phyloP scores from a whole-genome alignment of 139 green algal species.

The Auxenochlorella pyrenoidosa region DNA sequence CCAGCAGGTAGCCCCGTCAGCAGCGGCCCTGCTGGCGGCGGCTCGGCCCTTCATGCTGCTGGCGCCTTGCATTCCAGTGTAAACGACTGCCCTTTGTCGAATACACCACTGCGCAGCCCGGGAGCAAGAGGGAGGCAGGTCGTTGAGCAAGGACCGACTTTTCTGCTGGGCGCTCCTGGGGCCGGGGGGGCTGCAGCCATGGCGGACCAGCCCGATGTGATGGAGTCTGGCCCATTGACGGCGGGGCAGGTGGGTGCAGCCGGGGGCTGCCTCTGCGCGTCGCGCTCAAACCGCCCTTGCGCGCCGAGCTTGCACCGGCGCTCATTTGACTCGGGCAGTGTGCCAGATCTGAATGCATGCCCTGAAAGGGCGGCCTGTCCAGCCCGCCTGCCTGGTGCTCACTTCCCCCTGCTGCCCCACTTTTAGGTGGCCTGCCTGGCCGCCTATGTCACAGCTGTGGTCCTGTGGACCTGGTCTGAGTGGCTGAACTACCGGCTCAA shows the following conservation, averaged over 20 bases:
- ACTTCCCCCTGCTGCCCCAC: not conserved
- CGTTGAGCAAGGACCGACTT: not conserved
- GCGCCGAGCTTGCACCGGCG: not conserved
- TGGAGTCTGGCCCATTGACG: not conserved
- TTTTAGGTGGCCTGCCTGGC: constrained; percentile 62
- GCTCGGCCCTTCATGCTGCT: no score
- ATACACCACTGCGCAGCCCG: not conserved
- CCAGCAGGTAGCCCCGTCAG: no score
- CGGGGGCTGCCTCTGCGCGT: no score
- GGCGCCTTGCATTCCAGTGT: no score
- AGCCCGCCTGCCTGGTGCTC: no score
- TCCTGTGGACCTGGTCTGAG: constrained; percentile 53
- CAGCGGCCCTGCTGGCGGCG: no score
- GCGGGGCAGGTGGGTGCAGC: not conserved
- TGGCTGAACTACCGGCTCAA: constrained; percentile 35
- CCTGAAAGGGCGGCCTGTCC: no score
- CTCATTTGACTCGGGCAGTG: no score
- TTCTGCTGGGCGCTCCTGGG: no score
- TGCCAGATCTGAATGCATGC: no score
- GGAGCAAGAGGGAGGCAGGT: no score
- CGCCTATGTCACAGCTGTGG: constrained; percentile 50
- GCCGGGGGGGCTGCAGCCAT: not conserved
- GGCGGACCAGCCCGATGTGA: constrained; percentile 3
- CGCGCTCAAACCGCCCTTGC: not conserved
- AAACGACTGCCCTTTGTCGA: not conserved